Conservation (phyloP, 257 asterid species). For the Rauvolfia tetraphylla region DNA sequence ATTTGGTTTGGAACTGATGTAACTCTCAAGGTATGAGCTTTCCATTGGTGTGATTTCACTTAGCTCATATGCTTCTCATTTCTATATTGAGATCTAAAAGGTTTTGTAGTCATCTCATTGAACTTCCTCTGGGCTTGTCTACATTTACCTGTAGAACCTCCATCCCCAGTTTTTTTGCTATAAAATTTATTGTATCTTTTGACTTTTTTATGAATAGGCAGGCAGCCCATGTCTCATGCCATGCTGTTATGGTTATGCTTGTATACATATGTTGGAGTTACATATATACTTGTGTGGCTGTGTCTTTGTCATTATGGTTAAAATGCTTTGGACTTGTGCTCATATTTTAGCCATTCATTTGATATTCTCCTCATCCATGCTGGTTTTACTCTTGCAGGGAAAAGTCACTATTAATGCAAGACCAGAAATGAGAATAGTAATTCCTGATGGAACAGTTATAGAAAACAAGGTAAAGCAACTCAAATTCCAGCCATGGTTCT, state of each 20-base stretch:
- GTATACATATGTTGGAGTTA: background rate
- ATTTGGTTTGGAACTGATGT: constrained; percentile 78
- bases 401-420: constrained; percentile 53
- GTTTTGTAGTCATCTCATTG: background rate
- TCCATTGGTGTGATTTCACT: background rate
- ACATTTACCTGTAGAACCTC: background rate
- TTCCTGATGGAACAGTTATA: constrained; percentile 66
- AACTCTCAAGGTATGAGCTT: constrained; percentile 63
- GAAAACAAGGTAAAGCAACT: constrained; percentile 51
- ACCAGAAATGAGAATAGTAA: constrained; percentile 46
- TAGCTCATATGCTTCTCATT: background rate
- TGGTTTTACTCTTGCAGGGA: constrained; percentile 45
- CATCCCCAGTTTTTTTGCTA: background rate
- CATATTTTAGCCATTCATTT: background rate
- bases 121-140: background rate
- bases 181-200: background rate
- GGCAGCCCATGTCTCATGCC: background rate
- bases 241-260: background rate
- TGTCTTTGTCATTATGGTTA: background rate
- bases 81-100: background rate
- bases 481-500: background rate
- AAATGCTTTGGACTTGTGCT: background rate
- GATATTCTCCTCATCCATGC: background rate
- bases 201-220: background rate
- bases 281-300: too few relatives aligned